Percentiles rank a stretch among this genome's conserved stretches.
Evolutionary conservation across 2,329 filamentous ascomycete species (phyloP).

Genomic region (Talaromyces sp.): DNA sequence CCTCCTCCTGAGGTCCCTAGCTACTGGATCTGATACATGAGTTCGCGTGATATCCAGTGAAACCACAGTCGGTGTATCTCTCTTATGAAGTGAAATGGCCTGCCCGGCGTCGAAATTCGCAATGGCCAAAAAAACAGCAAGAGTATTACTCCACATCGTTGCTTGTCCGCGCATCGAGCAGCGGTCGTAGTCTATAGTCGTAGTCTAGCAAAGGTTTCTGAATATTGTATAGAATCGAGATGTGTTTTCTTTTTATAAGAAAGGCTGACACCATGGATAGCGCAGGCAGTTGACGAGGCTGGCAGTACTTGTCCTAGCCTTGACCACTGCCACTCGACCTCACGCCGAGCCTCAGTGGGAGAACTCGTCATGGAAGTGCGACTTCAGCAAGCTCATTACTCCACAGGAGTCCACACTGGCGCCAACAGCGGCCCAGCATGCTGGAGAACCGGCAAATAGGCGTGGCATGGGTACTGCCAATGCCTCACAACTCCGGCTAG

Average conservation of each 20-base stretch:
- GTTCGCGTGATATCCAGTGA: constrained; percentile 11
- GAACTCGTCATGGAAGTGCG: background rate
- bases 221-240: background rate
- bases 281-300: background rate
- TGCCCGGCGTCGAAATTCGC: constrained; percentile 13
- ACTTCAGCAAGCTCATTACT: background rate
- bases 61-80: constrained; percentile 14
- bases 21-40: constrained; percentile 9
- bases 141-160: constrained; percentile 18
- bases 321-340: no score
- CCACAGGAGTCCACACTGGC: background rate
- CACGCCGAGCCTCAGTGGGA: background rate
- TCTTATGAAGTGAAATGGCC: constrained; percentile 12
- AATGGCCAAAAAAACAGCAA: constrained; percentile 15
- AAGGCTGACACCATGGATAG: background rate
- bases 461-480: background rate
- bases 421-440: background rate
- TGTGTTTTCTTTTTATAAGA: background rate
- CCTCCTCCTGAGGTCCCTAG: constrained; percentile 13
- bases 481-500: background rate
- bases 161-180: background rate
- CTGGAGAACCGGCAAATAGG: background rate
- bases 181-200: no score
- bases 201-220: background rate
- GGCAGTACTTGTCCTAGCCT: background rate